phyloP scores from a whole-genome alignment of 306 rosid species.

The Vigna hirtella region DNA sequence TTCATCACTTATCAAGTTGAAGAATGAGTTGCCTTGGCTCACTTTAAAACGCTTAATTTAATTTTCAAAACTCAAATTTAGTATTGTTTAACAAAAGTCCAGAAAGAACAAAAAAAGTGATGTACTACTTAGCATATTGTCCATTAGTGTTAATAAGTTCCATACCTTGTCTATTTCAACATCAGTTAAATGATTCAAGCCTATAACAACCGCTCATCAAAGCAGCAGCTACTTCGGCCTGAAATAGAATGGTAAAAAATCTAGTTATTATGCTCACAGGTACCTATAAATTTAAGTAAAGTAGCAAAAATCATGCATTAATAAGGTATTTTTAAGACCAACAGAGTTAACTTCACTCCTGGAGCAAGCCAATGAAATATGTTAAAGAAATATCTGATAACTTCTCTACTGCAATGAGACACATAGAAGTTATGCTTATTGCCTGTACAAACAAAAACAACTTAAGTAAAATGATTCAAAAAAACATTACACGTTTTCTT shows the following conservation, averaged over 20 bases:
- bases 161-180: slow-evolving; percentile 76
- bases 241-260: slow-evolving; percentile 19
- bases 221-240: slow-evolving; percentile 71
- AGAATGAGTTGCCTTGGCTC: too few relatives aligned
- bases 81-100: too few relatives aligned
- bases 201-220: slow-evolving; percentile 69
- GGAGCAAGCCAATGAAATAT: slow-evolving; percentile 62
- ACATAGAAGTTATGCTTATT: slow-evolving; percentile 66
- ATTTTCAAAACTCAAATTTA: too few relatives aligned
- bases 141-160: background rate
- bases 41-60: too few relatives aligned
- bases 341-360: slow-evolving; percentile 45
- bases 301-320: too few relatives aligned
- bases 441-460: slow-evolving; percentile 54
- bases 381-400: slow-evolving; percentile 68
- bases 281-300: too few relatives aligned
- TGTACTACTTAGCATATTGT: too few relatives aligned
- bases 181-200: slow-evolving; percentile 77
- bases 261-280: too few relatives aligned
- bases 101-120: too few relatives aligned
- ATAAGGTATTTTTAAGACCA: too few relatives aligned
- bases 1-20: too few relatives aligned
- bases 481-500: too few relatives aligned
- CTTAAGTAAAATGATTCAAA: background rate
- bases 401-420: slow-evolving; percentile 71